A percentile compares a stretch with the other conserved stretches of the same genome.
phyloP scores from a whole-genome alignment of 331 rosid species.

The Arachis monticola region DNA sequence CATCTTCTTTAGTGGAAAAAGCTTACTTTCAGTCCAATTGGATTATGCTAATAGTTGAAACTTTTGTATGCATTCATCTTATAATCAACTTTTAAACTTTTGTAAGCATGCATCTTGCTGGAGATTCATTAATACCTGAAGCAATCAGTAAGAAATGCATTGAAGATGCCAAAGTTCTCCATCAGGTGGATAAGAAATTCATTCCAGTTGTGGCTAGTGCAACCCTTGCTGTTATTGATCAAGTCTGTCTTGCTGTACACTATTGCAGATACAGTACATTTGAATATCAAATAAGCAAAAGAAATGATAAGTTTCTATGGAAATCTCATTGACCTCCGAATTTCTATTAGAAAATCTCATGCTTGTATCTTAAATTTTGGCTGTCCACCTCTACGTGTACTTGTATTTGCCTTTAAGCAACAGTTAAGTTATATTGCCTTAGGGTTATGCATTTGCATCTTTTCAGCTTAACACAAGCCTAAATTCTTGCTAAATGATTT shows the following conservation, averaged over 20 bases:
- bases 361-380: slow-evolving; percentile 6
- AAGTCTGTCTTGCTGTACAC: slow-evolving; percentile 54
- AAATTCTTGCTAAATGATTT: slow-evolving; percentile 20
- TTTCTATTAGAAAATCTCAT: slow-evolving; percentile 20
- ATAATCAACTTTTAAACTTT: slow-evolving; percentile 31
- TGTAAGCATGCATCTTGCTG: slow-evolving; percentile 65
- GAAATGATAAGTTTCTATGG: slow-evolving; percentile 6
- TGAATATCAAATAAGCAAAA: slow-evolving; percentile 19
- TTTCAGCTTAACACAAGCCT: neutral
- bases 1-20: slow-evolving; percentile 10
- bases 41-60: slow-evolving; percentile 30
- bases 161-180: slow-evolving; percentile 74
- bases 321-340: slow-evolving; percentile 22
- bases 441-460: slow-evolving; percentile 15
- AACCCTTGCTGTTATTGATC: slow-evolving; percentile 86
- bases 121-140: slow-evolving; percentile 79
- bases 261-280: neutral
- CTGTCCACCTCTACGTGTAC: neutral
- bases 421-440: neutral
- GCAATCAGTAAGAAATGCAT: slow-evolving; percentile 68
- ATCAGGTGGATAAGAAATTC: slow-evolving; percentile 33
- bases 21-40: slow-evolving; percentile 29
- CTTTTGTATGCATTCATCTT: neutral
- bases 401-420: slow-evolving; percentile 22
- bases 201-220: slow-evolving; percentile 80